Conservation (phyloP, 441 rosid species). For the Bocquillonia castaneifolia region DNA sequence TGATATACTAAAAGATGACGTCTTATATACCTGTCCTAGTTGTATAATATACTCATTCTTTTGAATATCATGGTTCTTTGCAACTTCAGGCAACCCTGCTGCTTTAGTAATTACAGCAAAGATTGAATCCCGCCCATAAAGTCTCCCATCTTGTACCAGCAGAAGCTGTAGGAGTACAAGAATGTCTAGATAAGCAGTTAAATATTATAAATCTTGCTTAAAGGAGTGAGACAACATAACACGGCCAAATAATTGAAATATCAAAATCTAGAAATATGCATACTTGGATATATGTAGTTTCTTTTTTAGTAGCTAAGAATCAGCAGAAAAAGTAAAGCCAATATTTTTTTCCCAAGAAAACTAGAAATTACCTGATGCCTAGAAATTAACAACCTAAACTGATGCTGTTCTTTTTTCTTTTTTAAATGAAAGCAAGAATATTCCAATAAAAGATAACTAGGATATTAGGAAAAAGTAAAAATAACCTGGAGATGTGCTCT, state of each 20-base stretch:
- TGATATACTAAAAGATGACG: neutral
- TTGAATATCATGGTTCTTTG: slow-evolving; percentile 62
- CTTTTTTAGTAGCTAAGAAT: neutral
- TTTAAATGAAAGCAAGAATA: neutral
- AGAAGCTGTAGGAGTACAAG: slow-evolving; percentile 51
- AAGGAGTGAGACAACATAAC: neutral
- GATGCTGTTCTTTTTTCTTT: neutral
- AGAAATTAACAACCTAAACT: neutral
- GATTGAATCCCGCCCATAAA: slow-evolving; percentile 77
- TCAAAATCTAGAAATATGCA: neutral
- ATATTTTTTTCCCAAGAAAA: neutral
- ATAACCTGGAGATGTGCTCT: slow-evolving; percentile 95
- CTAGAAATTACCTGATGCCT: neutral
- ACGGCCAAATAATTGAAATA: neutral
- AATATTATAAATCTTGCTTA: slow-evolving; percentile 2
- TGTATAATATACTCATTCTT: slow-evolving; percentile 67
- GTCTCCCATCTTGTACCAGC: slow-evolving; percentile 95
- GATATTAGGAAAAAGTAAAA: slow-evolving; percentile 16
- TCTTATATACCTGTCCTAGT: slow-evolving; percentile 59
- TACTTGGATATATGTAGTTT: neutral
- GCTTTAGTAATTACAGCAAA: slow-evolving; percentile 62
- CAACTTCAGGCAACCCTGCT: slow-evolving; percentile 62
- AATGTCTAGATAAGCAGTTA: slow-evolving; percentile 1
- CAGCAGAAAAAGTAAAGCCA: neutral
- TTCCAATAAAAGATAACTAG: slow-evolving; percentile 11